Base-by-base conservation (phyloP, 1,284 basidiomycete species). In the Puccinia horiana region DNA sequence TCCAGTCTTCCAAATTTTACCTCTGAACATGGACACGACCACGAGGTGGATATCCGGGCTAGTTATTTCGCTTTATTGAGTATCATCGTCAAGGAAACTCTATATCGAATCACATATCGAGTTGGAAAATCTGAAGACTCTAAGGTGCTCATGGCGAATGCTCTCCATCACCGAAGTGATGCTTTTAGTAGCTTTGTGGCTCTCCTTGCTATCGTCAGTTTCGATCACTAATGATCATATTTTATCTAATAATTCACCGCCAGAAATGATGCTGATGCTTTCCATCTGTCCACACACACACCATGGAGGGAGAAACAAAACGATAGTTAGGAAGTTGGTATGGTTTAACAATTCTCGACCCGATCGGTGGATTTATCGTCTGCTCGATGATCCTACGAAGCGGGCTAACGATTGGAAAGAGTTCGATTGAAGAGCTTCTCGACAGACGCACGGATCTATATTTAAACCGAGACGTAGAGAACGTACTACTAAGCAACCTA, bases 21-120 rank as follows among this genome's bases (percentile, higher is more conserved):
- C 18, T 65, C 76, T 37, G 40, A 77, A 32, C 76, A 65, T 65
- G 23, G 42, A 29, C 76, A 77, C 14, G 84, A 83, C 12, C 73
- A 70, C 0, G 83, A 88, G n/a, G 90, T 98, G 6, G 95, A 98
- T 86, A 93, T 94, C 23, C 96, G 98, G 85, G 96, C 97, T 26
- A 95, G 96, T 72, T 98, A 95, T 94, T 96, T 98, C 85, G 96
- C 96, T 0, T 91, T 92, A 0, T 87, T 92, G 47, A 92, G 93
- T 83, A 91, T 98, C 1, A 82, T 93, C 0, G 88, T 91, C 83
- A 99, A 99, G 86, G 97, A 99, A 88, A 97, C 93, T 92, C 88
- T 99, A 37, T 98, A 96, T 87, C 89, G 94, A 78, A 88, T 92
- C 73, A 97, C 95, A 73, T 92, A 92, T 65, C 86, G 90, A 83